These are phyloP conservation scores for Raffaelea ambrosiae DNA, from an alignment of 2,329 filamentous ascomycete genomes.

Conservation along the genomic window DNA sequence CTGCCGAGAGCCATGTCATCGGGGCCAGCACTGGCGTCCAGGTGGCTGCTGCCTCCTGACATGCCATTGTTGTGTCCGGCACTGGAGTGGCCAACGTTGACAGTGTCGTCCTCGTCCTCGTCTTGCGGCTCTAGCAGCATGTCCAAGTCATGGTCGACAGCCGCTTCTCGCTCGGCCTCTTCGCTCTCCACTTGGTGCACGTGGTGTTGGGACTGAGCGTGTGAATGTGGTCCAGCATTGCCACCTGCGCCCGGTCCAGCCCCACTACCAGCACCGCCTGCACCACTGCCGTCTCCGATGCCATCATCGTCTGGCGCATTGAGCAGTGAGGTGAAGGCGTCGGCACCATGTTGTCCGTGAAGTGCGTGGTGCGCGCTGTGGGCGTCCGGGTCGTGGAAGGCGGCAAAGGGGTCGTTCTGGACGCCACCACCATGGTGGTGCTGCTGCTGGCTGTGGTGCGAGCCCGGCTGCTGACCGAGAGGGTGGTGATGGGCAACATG, in stretches of 20 bases:
- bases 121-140: constrained; percentile 41
- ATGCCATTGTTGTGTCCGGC: neutral
- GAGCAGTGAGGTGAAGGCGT: constrained; percentile 45
- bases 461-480: neutral
- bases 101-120: constrained; percentile 30
- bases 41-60: too few species aligned
- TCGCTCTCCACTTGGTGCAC: constrained; percentile 14
- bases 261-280: neutral
- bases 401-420: constrained; percentile 20
- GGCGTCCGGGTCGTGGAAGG: constrained; percentile 26
- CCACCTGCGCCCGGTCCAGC: neutral
- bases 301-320: constrained; percentile 32
- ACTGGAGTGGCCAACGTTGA: constrained; percentile 12
- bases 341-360: constrained; percentile 25
- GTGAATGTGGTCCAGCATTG: neutral
- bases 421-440: constrained; percentile 5
- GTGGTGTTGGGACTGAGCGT: neutral
- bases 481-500: too few species aligned
- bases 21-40: neutral
- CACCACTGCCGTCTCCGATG: constrained; percentile 4
- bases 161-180: constrained; percentile 27
- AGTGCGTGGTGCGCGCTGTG: constrained; percentile 22
- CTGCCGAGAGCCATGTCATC: neutral
- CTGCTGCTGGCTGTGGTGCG: neutral
- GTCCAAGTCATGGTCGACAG: constrained; percentile 39